These are phyloP conservation scores for Apium graveolens DNA, from an alignment of 129 eudicot species.

Conservation along the genomic window DNA sequence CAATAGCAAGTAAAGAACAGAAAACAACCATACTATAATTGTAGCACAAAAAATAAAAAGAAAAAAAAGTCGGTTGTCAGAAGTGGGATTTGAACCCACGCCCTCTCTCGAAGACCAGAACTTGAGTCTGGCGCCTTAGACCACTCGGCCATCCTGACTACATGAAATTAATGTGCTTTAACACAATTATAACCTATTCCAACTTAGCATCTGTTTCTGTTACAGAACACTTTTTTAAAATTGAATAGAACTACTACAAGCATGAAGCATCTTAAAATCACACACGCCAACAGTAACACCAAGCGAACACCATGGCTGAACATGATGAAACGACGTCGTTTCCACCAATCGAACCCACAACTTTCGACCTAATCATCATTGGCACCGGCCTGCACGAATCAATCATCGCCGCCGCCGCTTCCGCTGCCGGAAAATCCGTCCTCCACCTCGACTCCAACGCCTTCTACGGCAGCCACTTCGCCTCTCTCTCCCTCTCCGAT, in stretches of 20 bases:
- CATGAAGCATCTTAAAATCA: too few species aligned
- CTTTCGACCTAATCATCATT: conserved; percentile 72
- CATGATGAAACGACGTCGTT: conserved; percentile 4
- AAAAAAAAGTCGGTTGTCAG: conserved; percentile 57
- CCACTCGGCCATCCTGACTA: conserved; percentile 99
- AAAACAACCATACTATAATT: too few species aligned
- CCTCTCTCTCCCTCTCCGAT: conserved; percentile 66
- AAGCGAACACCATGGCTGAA: not conserved
- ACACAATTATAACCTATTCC: too few species aligned
- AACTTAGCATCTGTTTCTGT: too few species aligned
- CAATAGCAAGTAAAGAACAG: too few species aligned
- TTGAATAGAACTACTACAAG: too few species aligned
- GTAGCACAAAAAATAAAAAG: too few species aligned
- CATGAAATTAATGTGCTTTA: too few species aligned
- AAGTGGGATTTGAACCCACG: conserved; percentile 99
- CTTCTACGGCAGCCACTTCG: conserved; percentile 69
- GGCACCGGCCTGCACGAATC: conserved; percentile 86
- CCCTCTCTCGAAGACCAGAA: conserved; percentile 96
- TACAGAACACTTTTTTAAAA: too few species aligned
- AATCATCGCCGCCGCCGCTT: conserved; percentile 79
- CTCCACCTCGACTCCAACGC: conserved; percentile 85
- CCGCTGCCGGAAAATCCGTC: conserved; percentile 70
- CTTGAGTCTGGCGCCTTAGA: conserved; percentile 99
- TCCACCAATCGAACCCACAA: conserved; percentile 76
- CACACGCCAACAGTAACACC: not conserved